phyloP scores from a whole-genome alignment of 1,284 basidiomycete species.

The Sparassis latifolia region DNA sequence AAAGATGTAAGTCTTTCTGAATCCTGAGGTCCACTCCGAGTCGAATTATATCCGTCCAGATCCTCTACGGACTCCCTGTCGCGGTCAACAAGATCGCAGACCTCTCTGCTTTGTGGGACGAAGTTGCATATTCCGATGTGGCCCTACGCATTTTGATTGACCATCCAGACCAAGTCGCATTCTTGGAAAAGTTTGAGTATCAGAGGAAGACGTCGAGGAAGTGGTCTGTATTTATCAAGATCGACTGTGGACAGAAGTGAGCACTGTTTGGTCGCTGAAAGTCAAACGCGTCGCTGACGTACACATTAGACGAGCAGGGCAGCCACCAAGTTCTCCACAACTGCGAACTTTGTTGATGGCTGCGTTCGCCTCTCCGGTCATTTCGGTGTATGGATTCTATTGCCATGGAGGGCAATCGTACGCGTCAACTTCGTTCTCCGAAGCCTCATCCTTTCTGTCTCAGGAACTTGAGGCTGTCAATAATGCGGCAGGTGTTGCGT shows the following conservation, averaged over 20 bases:
- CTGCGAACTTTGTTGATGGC: constrained; percentile 52
- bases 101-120: constrained; percentile 53
- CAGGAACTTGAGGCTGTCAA: constrained; percentile 73
- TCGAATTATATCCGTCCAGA: constrained; percentile 34
- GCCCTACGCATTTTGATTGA: constrained; percentile 69
- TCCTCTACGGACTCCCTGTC: constrained; percentile 76
- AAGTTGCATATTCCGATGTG: constrained; percentile 45
- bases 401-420: constrained; percentile 77
- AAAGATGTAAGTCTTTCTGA: constrained; percentile 51
- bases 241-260: constrained; percentile 74
- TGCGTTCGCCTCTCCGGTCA: constrained; percentile 44
- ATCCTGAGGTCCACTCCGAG: not conserved
- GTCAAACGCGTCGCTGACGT: constrained; percentile 3
- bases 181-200: constrained; percentile 54
- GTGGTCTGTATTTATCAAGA: constrained; percentile 80
- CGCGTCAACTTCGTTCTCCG: constrained; percentile 54
- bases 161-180: constrained; percentile 64
- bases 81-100: constrained; percentile 69
- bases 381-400: constrained; percentile 80
- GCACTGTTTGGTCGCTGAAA: constrained; percentile 19
- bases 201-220: constrained; percentile 31
- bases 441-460: constrained; percentile 62
- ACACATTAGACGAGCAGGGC: constrained; percentile 72
- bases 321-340: constrained; percentile 43
- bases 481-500: constrained; percentile 53